These are phyloP conservation scores for Scheffersomyces stambukii DNA, from an alignment of 1,139 yeast genomes.

Conservation along the genomic window DNA sequence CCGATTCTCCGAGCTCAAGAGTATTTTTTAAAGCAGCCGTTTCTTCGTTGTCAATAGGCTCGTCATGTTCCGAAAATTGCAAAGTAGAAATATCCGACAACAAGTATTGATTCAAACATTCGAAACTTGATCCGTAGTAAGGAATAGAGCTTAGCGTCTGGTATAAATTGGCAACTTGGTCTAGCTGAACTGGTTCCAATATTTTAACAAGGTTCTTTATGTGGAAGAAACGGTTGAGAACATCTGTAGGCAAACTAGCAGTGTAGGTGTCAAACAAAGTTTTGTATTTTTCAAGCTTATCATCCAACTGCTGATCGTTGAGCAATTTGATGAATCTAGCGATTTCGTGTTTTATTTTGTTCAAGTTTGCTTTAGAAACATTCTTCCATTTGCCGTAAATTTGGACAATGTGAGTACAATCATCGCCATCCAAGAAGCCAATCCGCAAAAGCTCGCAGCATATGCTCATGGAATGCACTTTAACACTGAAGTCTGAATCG, in stretches of 20 bases:
- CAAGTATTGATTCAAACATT: conserved; percentile 33
- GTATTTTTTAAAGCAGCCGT: conserved; percentile 17
- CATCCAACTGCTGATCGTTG: conserved; percentile 14
- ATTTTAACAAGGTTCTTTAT: conserved; percentile 31
- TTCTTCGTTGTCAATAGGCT: conserved; percentile 11
- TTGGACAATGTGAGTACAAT: too few relatives aligned
- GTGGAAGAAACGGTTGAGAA: conserved; percentile 29
- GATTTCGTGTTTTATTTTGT: conserved; percentile 29
- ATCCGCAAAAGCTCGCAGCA: conserved; percentile 52
- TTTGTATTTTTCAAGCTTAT: conserved; percentile 19
- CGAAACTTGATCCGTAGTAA: conserved; percentile 24
- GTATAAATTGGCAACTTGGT: conserved; percentile 5
- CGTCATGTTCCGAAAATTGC: conserved; percentile 14
- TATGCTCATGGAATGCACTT: conserved; percentile 48
- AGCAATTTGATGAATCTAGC: conserved; percentile 25
- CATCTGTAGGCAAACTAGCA: conserved; percentile 17
- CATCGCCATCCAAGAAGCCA: conserved; percentile 58
- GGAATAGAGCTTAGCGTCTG: conserved; percentile 9
- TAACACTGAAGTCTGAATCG: conserved; percentile 42
- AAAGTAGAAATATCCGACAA: conserved; percentile 40
- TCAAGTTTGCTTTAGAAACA: too few relatives aligned
- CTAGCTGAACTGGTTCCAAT: conserved; percentile 5
- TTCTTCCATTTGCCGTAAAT: too few relatives aligned
- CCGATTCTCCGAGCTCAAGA: conserved; percentile 20
- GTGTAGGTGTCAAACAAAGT: conserved; percentile 18